Conservation (phyloP, 78 protist genomes). For the Dictyostelium purpureum region DNA sequence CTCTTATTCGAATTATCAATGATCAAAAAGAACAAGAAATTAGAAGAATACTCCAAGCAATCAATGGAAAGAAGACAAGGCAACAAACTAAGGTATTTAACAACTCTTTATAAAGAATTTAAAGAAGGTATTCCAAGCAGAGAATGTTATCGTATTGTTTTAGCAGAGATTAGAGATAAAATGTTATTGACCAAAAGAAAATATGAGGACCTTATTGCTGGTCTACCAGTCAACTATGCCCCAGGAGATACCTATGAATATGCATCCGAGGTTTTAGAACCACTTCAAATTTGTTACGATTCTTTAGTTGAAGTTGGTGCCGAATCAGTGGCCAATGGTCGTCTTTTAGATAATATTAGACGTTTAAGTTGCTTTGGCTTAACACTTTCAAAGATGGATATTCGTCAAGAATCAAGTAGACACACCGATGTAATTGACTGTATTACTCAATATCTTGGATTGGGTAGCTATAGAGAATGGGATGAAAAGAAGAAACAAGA, state of each 20-base stretch:
- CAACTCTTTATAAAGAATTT: constrained; percentile 78
- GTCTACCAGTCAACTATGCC: not conserved
- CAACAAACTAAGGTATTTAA: not conserved
- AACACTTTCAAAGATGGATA: constrained; percentile 59
- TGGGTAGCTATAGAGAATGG: constrained; percentile 74
- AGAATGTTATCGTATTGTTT: constrained; percentile 82
- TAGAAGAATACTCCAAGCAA: constrained; percentile 12
- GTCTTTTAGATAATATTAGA: constrained; percentile 79
- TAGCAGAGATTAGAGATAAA: constrained; percentile 76
- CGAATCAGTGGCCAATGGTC: constrained; percentile 74
- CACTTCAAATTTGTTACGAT: constrained; percentile 59
- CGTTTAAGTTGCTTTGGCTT: constrained; percentile 84
- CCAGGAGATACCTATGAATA: constrained; percentile 3
- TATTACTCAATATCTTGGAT: constrained; percentile 75
- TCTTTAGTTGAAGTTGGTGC: constrained; percentile 79
- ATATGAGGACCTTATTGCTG: constrained; percentile 75
- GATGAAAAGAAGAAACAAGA: constrained; percentile 19
- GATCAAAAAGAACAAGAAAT: constrained; percentile 16
- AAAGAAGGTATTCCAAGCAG: constrained; percentile 68
- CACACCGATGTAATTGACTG: constrained; percentile 81
- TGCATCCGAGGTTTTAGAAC: constrained; percentile 57
- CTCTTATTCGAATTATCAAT: constrained; percentile 82
- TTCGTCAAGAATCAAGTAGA: constrained; percentile 82
- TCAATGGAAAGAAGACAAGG: constrained; percentile 13
- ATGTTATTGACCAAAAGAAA: constrained; percentile 54